Conservation (phyloP, 2,329 filamentous ascomycete genomes). For the Aspergillus udagawae region DNA sequence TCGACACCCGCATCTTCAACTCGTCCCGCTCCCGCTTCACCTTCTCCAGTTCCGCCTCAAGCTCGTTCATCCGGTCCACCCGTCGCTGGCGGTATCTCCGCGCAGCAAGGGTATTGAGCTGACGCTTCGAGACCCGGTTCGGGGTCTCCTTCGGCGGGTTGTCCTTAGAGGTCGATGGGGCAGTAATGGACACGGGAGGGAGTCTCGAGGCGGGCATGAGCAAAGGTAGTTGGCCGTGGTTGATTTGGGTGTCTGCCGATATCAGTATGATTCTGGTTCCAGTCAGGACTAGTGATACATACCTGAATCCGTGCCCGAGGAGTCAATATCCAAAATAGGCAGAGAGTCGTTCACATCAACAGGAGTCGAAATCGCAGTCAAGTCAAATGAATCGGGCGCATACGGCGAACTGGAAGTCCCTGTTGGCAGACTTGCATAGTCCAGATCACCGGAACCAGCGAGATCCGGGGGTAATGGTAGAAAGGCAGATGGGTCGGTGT, state of each 20-base stretch:
- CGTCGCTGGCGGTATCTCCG: constrained; percentile 35
- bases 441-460: background rate
- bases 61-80: constrained; percentile 28
- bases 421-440: background rate
- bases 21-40: constrained; percentile 33
- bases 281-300: too few relatives aligned
- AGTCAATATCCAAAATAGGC: background rate
- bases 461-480: background rate
- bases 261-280: background rate
- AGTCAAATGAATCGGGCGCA: background rate
- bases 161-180: background rate
- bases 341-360: background rate
- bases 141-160: constrained; percentile 8
- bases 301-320: background rate
- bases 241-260: background rate
- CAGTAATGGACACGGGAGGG: background rate
- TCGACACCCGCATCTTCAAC: constrained; percentile 31
- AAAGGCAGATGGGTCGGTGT: background rate
- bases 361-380: background rate
- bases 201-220: background rate
- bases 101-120: constrained; percentile 34
- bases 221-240: background rate
- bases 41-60: constrained; percentile 31
- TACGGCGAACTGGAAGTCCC: background rate
- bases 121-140: constrained; percentile 29